Evolutionary conservation across 352 stramenopile genomes (phyloP), one percentile per base, ranked within the genome.

Genomic region (Phytophthora pistaciae): DNA sequence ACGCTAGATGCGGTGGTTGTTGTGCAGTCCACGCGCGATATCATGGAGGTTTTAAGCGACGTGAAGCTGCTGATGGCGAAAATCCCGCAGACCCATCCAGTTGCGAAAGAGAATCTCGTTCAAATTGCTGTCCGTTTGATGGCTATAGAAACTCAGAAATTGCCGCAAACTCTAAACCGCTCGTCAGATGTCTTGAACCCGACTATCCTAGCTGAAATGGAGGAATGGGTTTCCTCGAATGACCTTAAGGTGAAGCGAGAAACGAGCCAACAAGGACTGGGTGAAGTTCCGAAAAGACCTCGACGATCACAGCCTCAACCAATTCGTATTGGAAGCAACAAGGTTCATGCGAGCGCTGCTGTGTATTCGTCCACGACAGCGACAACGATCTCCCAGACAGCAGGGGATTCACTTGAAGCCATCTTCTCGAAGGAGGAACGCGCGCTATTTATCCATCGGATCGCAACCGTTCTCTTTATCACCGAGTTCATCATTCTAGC

Each of bases 401-500:
- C n/a, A 25, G 23, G n/a, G 13, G 44, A 18, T 52, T 25, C 44
- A 4, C 36, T 61, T 14, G 56, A 61, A 36, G 18, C 31, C 44
- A 36, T 67, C 2, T 67, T 60, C 50, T 38, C 56, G 0, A 14
- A 11, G 5, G 27, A 72, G 13, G 58, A 72, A 38, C 58, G 58
- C 33, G 54, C 53, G n/a, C 29, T 60, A 10, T 72, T 75, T 5
- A 64, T 82, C 20, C 66, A 68, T 18, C 60, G 70, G 46, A 73
- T 50, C 5, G 53, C 70, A 1, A 63, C 58, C 20, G 66, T 75
- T 7, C 71, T 79, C 5, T 69, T 76, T 27, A 71, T 74, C 21
- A 72, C 67, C 16, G 74, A 84, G 65, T 80, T 74, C 18, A 40
- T 80, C 25, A 40, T 80, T 20, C 56, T 82, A 23, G 62, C 66